Percentiles rank a stretch among this genome's conserved stretches.
Conservation (phyloP, 257 asterid genomes). For the Linaria vulgaris region DNA sequence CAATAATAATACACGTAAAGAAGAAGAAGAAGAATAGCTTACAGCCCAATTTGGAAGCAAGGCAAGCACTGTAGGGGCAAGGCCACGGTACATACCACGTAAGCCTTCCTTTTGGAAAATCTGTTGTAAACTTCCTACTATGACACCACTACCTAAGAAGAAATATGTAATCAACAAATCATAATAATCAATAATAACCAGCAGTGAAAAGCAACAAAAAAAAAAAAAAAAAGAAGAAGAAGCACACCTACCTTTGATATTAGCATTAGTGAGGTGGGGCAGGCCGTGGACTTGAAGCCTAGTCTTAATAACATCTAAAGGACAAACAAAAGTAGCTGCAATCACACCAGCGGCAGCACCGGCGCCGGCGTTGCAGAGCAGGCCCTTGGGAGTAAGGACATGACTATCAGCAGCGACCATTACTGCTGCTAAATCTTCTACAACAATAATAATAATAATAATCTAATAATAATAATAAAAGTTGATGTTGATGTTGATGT, state of each 20-base stretch:
- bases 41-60: slow-evolving; percentile 98
- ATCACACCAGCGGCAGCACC: slow-evolving; percentile 99
- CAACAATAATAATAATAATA: slow-evolving; percentile 9
- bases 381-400: slow-evolving; percentile 60
- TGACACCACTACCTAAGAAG: slow-evolving; percentile 84
- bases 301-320: slow-evolving; percentile 97
- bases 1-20: too few species aligned
- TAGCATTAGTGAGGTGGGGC: slow-evolving; percentile 60
- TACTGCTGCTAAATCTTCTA: slow-evolving; percentile 17
- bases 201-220: too few species aligned
- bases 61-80: slow-evolving; percentile 90
- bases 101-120: slow-evolving; percentile 78
- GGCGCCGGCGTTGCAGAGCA: slow-evolving; percentile 90
- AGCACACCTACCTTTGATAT: slow-evolving; percentile 60
- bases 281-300: slow-evolving; percentile 93
- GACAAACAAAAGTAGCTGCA: slow-evolving; percentile 98
- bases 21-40: slow-evolving; percentile 27
- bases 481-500: slow-evolving; percentile 12
- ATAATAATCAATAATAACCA: background rate
- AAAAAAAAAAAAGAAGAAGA: background rate
- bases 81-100: slow-evolving; percentile 98
- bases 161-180: slow-evolving; percentile 20
- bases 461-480: too few species aligned
- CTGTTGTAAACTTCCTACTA: slow-evolving; percentile 84
- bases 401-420: slow-evolving; percentile 68